A percentile compares a stretch with the other conserved stretches of the same genome.
Conservation (phyloP, 371 early-diverging fungal species). For the Choanephora cucurbitarum region DNA sequence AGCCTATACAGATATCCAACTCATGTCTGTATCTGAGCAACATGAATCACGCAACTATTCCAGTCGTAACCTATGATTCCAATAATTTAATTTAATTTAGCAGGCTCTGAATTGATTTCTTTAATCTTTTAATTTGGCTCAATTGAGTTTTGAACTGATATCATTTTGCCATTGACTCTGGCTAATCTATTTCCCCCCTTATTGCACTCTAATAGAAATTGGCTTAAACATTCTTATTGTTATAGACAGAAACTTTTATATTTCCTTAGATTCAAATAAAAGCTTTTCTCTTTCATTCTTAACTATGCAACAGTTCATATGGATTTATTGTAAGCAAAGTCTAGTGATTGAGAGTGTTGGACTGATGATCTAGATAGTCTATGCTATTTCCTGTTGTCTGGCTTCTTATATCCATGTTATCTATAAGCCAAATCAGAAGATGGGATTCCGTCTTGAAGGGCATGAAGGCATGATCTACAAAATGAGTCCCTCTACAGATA, state of each 20-base stretch:
- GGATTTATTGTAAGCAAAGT: too few species aligned
- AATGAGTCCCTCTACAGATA: constrained; percentile 10
- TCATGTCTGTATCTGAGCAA: background rate
- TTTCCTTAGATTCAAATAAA: too few species aligned
- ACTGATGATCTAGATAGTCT: background rate
- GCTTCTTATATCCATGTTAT: background rate
- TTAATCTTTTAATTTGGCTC: background rate
- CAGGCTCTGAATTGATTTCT: background rate
- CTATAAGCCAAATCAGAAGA: constrained; percentile 4
- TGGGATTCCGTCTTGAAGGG: constrained; percentile 27
- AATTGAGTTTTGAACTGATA: too few species aligned
- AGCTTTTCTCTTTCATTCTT: too few species aligned
- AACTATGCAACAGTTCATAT: too few species aligned
- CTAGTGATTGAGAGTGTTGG: background rate
- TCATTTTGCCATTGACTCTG: background rate
- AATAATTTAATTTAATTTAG: background rate
- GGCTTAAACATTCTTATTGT: too few species aligned
- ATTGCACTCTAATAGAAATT: too few species aligned
- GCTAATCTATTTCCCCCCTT: background rate
- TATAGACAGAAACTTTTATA: too few species aligned
- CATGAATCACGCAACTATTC: background rate
- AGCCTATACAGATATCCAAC: constrained; percentile 7
- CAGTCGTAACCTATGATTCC: background rate
- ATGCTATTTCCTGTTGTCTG: background rate
- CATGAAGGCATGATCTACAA: constrained; percentile 10